Conservation (phyloP, 257 asterid genomes). For the Solanum etuberosum region DNA sequence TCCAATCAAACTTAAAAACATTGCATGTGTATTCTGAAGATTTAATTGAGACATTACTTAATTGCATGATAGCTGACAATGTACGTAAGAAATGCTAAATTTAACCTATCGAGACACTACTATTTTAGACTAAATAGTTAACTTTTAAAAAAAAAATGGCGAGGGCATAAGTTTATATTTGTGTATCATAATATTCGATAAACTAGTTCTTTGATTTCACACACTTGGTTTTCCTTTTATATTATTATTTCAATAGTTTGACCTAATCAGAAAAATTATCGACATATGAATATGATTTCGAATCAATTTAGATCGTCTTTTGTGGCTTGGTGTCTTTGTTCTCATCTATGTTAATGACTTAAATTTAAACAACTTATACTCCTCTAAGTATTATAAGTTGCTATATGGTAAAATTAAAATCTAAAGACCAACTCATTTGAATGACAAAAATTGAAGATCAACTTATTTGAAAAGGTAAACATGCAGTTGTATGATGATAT, state of each 20-base stretch:
- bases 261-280: too few relatives aligned
- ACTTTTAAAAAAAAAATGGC: neutral
- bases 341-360: neutral
- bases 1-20: neutral
- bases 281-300: too few relatives aligned
- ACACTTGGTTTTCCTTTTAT: too few relatives aligned
- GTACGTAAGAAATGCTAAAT: neutral
- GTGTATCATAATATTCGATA: too few relatives aligned
- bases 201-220: too few relatives aligned
- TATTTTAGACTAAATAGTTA: neutral
- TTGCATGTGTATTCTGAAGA: neutral
- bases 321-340: neutral
- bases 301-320: neutral
- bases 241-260: too few relatives aligned
- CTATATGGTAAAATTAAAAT: neutral
- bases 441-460: too few relatives aligned
- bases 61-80: neutral
- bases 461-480: too few relatives aligned
- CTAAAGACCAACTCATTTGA: too few relatives aligned
- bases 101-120: neutral
- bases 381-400: neutral
- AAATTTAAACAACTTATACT: neutral
- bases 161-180: neutral
- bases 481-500: neutral
- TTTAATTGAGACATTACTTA: neutral